A percentile compares a stretch with the other conserved stretches of the same genome.
These are phyloP conservation scores for Salix dunnii DNA, from an alignment of 345 rosid genomes.

Conservation along the genomic window DNA sequence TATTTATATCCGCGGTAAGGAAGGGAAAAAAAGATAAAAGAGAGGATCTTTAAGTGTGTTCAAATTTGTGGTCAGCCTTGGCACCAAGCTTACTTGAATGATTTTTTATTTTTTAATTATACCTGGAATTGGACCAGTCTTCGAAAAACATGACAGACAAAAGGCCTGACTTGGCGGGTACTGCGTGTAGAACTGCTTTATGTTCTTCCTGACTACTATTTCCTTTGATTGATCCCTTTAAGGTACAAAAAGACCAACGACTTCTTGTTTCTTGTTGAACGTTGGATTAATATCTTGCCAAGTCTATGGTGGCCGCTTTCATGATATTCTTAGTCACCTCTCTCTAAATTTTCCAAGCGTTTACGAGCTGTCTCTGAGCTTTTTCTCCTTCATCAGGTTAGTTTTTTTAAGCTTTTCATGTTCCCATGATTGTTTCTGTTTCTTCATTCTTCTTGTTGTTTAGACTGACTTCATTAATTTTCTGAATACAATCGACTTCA, in stretches of 20 bases:
- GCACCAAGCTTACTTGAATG: background rate
- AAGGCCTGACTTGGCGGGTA: background rate
- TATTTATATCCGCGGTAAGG: no score
- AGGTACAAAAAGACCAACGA: background rate
- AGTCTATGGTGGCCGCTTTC: background rate
- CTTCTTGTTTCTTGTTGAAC: background rate
- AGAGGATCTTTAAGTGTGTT: background rate
- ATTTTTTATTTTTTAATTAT: background rate
- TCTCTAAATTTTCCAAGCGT: slow-evolving; percentile 3
- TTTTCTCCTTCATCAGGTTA: background rate
- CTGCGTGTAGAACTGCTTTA: slow-evolving; percentile 4
- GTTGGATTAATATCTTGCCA: background rate
- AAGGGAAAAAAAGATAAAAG: background rate
- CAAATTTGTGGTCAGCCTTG: background rate
- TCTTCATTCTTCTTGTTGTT: background rate
- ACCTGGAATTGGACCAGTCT: background rate
- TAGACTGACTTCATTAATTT: background rate
- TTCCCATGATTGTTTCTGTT: background rate
- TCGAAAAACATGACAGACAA: background rate
- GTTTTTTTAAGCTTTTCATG: background rate
- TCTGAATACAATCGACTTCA: background rate
- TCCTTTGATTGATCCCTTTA: background rate
- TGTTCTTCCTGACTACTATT: background rate
- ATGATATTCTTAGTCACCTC: background rate
- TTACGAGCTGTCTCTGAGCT: background rate